Conservation (phyloP, 345 rosid species). For the Salix viminalis region DNA sequence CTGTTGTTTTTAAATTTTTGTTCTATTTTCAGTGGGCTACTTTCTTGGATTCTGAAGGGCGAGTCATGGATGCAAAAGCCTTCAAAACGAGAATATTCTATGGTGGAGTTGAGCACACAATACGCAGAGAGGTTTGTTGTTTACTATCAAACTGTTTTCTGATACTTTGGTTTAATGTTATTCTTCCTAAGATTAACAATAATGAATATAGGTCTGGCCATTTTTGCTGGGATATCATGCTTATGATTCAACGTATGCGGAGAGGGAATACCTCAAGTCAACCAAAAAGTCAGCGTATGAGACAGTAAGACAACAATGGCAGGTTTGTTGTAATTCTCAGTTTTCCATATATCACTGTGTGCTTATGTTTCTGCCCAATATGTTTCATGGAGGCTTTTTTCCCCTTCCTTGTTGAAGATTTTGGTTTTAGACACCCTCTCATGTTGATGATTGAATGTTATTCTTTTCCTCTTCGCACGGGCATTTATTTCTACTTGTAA, state of each 20-base stretch:
- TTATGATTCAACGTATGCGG: constrained; percentile 79
- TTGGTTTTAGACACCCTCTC: neutral
- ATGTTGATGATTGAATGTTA: neutral
- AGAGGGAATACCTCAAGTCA: constrained; percentile 67
- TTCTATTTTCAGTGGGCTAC: constrained; percentile 60
- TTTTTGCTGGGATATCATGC: constrained; percentile 77
- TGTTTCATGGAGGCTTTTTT: neutral
- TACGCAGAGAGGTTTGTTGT: constrained; percentile 72
- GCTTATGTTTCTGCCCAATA: neutral
- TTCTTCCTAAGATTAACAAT: constrained; percentile 14
- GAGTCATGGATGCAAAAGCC: constrained; percentile 62
- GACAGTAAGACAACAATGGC: constrained; percentile 87
- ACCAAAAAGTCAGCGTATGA: constrained; percentile 65
- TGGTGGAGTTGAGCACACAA: constrained; percentile 78
- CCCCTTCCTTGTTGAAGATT: neutral
- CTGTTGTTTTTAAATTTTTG: constrained; percentile 7
- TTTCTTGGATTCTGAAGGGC: constrained; percentile 86
- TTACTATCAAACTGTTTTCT: neutral
- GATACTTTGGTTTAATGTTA: constrained; percentile 2
- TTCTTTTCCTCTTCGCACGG: neutral
- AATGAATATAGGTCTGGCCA: constrained; percentile 67
- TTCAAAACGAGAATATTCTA: constrained; percentile 79
- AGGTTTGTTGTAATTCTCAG: constrained; percentile 40
- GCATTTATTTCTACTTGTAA: neutral
- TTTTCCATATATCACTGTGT: neutral